Conservation (phyloP, 2,329 filamentous ascomycete species). For the Pyrenochaeta sp. region DNA sequence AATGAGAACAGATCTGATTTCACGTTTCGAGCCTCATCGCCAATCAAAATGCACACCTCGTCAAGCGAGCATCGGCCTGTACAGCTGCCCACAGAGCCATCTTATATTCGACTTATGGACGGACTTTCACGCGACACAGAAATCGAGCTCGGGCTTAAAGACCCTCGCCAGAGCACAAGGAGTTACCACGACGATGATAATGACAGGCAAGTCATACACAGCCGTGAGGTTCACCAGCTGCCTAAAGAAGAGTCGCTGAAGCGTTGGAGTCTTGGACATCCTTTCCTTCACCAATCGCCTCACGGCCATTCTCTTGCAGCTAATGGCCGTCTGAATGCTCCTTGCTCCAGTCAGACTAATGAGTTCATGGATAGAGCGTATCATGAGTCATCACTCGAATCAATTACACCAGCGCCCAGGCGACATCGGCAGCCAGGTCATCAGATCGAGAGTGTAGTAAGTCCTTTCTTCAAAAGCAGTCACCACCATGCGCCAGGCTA, state of each 20-base stretch:
- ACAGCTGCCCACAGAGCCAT: conserved; percentile 31
- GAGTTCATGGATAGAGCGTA: conserved; percentile 11
- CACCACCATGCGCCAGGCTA: conserved; percentile 20
- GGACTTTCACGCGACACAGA: conserved; percentile 29
- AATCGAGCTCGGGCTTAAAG: conserved; percentile 36
- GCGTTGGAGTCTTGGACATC: conserved; percentile 23
- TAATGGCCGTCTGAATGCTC: background rate
- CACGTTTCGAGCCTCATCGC: conserved; percentile 30
- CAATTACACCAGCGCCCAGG: conserved; percentile 22
- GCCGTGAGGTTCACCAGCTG: background rate
- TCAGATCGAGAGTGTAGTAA: conserved; percentile 45
- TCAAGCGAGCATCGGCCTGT: conserved; percentile 4
- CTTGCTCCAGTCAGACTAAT: conserved; percentile 7
- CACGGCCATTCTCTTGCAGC: conserved; percentile 6
- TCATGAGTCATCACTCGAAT: conserved; percentile 1
- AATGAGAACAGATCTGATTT: conserved; percentile 19
- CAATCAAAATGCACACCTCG: conserved; percentile 13
- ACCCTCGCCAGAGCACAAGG: conserved; percentile 29
- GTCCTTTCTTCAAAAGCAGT: conserved; percentile 50
- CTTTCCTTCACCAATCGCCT: conserved; percentile 29
- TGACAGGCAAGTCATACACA: conserved; percentile 6
- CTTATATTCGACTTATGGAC: conserved; percentile 45
- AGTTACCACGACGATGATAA: background rate
- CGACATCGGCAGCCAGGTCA: conserved; percentile 19
- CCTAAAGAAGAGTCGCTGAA: conserved; percentile 3